A percentile compares a stretch with the other conserved stretches of the same genome.
These are phyloP conservation scores for Posidonia oceanica DNA, from an alignment of 116 monocot genomes.

Conservation along the genomic window DNA sequence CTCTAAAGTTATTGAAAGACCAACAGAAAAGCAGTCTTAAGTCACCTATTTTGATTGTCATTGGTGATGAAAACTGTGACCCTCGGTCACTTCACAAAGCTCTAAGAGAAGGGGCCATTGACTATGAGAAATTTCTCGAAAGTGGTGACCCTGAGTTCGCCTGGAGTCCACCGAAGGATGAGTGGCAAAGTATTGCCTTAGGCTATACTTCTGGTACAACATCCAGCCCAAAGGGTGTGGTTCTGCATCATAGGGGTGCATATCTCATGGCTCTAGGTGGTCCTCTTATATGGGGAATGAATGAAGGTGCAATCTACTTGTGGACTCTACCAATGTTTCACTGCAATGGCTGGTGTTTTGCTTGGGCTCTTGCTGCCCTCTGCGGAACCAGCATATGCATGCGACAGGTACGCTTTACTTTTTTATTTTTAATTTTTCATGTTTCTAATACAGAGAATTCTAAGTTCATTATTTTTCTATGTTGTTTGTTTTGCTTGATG, in stretches of 20 bases:
- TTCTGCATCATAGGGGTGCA: constrained; percentile 85
- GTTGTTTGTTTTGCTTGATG: no score
- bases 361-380: constrained; percentile 82
- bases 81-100: constrained; percentile 38
- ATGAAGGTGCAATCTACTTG: constrained; percentile 69
- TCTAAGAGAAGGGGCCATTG: constrained; percentile 64
- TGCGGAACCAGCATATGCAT: constrained; percentile 92
- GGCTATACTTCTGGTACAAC: constrained; percentile 97
- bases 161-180: constrained; percentile 82
- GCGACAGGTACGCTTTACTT: constrained; percentile 52
- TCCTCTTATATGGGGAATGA: constrained; percentile 65
- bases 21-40: constrained; percentile 33
- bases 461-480: no score
- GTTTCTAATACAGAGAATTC: no score
- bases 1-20: constrained; percentile 52
- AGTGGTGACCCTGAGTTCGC: constrained; percentile 65
- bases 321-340: constrained; percentile 99
- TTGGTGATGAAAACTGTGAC: constrained; percentile 62
- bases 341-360: constrained; percentile 91
- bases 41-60: constrained; percentile 64
- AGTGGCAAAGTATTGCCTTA: constrained; percentile 90
- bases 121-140: constrained; percentile 78
- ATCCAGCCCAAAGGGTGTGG: constrained; percentile 91
- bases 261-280: constrained; percentile 80
- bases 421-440: neutral